These are phyloP conservation scores for Beta macrorhiza DNA, from an alignment of 179 eudicot species.

Conservation along the genomic window DNA sequence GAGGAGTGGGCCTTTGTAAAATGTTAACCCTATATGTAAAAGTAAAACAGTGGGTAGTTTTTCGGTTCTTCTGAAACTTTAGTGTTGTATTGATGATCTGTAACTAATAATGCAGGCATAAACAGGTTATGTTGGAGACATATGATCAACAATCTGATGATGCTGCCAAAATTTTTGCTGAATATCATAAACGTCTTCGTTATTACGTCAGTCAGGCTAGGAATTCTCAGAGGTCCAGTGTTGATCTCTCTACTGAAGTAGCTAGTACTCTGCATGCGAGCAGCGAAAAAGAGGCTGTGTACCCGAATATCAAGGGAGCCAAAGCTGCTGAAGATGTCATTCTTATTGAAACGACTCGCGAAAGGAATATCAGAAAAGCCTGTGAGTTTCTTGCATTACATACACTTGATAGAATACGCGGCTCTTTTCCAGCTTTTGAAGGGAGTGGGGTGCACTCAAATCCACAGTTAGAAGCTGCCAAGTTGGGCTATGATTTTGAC, in stretches of 20 bases:
- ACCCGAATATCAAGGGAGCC: constrained; percentile 76
- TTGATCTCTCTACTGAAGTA: constrained; percentile 56
- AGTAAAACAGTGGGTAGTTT: neutral
- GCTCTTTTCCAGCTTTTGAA: constrained; percentile 89
- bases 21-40: neutral
- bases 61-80: neutral
- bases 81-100: constrained; percentile 8
- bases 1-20: neutral
- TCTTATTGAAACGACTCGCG: constrained; percentile 86
- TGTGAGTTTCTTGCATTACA: constrained; percentile 77
- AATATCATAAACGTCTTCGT: constrained; percentile 86
- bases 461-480: constrained; percentile 78
- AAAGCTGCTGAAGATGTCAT: constrained; percentile 84
- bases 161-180: constrained; percentile 87
- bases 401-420: constrained; percentile 71
- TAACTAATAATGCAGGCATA: constrained; percentile 63
- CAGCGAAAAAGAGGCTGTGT: constrained; percentile 66
- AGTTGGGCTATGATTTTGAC: constrained; percentile 72
- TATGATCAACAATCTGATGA: constrained; percentile 95
- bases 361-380: constrained; percentile 78
- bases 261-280: constrained; percentile 51
- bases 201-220: constrained; percentile 73
- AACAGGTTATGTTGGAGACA: constrained; percentile 83
- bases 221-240: constrained; percentile 60
- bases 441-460: constrained; percentile 80